Evolutionary conservation across 73 alveolate genomes (phyloP).

Genomic region (Symbiodinium pilosum): DNA sequence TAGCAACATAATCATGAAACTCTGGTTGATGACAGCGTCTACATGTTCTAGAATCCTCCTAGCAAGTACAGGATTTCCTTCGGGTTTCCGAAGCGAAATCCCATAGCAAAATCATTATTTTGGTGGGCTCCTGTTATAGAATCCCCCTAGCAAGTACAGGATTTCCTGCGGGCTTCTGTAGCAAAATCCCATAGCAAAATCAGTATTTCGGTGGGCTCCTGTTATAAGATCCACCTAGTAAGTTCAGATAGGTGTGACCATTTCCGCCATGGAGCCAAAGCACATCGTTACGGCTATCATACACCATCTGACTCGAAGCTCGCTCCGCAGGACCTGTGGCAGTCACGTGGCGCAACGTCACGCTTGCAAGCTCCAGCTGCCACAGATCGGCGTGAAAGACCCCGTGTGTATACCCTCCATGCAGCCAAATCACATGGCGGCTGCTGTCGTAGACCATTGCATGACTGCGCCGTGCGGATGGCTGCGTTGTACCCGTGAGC

Average conservation of each 20-base stretch:
- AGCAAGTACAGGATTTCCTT: no score
- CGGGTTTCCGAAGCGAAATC: no score
- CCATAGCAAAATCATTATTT: no score
- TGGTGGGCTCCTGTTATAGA: no score
- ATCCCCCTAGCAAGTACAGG: no score
- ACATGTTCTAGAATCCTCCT: no score
- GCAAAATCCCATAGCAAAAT: no score
- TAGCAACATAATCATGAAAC: no score
- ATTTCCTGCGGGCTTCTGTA: no score
- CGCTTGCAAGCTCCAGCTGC: neutral
- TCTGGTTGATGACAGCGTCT: no score
- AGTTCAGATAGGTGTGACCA: neutral
- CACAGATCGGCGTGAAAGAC: neutral
- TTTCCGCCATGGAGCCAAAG: neutral
- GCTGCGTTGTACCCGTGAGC: neutral
- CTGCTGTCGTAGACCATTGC: neutral
- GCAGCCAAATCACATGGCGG: neutral
- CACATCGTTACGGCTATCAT: neutral
- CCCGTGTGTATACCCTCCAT: neutral
- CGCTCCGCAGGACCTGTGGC: neutral
- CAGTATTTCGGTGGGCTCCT: no score
- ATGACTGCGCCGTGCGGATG: neutral
- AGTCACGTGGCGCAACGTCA: neutral
- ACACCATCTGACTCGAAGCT: neutral
- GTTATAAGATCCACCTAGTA: no score